These are phyloP conservation scores for Terfezia claveryi DNA, from an alignment of 495 filamentous ascomycete species.

Conservation along the genomic window DNA sequence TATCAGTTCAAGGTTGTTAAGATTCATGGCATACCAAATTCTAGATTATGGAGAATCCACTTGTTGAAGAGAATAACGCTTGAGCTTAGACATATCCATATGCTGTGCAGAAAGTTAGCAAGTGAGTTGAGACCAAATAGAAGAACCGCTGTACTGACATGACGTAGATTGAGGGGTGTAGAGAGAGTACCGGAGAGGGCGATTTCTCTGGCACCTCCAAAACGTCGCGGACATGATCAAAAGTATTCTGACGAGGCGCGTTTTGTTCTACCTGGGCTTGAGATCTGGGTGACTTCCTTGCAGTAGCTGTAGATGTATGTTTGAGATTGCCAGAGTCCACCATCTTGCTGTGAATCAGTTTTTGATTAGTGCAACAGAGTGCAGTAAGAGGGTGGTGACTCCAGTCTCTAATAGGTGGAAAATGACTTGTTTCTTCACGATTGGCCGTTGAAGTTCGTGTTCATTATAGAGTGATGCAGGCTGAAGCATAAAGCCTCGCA, in stretches of 20 bases:
- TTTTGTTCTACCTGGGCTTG: no score
- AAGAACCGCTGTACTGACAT: constrained; percentile 33
- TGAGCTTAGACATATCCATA: constrained; percentile 82
- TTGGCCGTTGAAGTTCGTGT: no score
- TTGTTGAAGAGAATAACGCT: constrained; percentile 98
- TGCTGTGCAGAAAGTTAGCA: constrained; percentile 27
- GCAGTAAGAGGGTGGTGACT: no score
- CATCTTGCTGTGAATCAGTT: not conserved
- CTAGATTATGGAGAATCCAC: constrained; percentile 65
- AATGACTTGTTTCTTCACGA: no score
- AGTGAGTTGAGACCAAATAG: constrained; percentile 3
- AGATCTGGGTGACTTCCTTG: not conserved
- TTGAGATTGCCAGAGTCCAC: not conserved
- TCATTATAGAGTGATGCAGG: no score
- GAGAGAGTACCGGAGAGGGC: not conserved
- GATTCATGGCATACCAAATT: constrained; percentile 48
- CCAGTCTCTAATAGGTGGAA: no score
- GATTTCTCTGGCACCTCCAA: not conserved
- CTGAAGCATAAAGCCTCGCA: no score
- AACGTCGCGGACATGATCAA: no score
- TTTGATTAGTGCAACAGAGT: not conserved
- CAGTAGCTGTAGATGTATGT: not conserved
- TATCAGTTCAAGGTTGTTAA: not conserved
- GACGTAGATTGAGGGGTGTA: constrained; percentile 82
- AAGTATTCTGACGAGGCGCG: not conserved